Conservation (phyloP, 75 land plant genomes). For the Sequoiadendron giganteum region DNA sequence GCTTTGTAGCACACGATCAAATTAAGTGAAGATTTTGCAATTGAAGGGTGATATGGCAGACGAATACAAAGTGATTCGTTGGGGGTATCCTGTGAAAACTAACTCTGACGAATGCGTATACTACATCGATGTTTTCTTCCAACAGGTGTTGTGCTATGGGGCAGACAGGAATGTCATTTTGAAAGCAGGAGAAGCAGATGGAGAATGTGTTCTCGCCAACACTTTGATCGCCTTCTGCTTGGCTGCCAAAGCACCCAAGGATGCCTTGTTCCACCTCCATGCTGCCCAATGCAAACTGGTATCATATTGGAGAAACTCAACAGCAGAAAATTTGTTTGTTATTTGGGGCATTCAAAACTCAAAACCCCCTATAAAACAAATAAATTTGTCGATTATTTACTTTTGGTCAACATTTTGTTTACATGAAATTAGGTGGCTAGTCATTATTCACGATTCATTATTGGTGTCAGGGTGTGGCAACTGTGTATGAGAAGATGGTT, state of each 20-base stretch:
- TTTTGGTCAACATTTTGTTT: neutral
- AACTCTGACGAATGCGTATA: constrained; percentile 63
- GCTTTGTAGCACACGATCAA: no score
- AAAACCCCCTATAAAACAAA: neutral
- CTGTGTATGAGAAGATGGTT: constrained; percentile 79
- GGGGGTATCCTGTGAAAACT: constrained; percentile 75
- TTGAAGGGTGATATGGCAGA: neutral
- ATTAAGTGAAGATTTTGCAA: no score
- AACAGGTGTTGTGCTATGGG: constrained; percentile 78
- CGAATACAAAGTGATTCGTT: constrained; percentile 18
- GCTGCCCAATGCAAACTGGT: constrained; percentile 60
- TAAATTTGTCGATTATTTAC: neutral
- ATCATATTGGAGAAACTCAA: neutral
- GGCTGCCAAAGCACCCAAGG: constrained; percentile 11
- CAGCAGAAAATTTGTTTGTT: no score
- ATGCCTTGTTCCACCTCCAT: constrained; percentile 25
- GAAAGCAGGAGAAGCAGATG: constrained; percentile 51
- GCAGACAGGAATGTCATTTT: constrained; percentile 51
- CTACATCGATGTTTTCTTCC: constrained; percentile 61
- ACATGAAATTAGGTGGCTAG: neutral
- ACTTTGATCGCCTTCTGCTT: constrained; percentile 59
- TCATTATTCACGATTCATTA: neutral
- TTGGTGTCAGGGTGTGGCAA: constrained; percentile 50
- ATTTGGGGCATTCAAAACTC: no score
- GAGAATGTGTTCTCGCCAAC: constrained; percentile 64